Evolutionary conservation across 257 asterid species (phyloP), one percentile per base, ranked within the genome.

Genomic region (Solanum corneliomulleri): DNA sequence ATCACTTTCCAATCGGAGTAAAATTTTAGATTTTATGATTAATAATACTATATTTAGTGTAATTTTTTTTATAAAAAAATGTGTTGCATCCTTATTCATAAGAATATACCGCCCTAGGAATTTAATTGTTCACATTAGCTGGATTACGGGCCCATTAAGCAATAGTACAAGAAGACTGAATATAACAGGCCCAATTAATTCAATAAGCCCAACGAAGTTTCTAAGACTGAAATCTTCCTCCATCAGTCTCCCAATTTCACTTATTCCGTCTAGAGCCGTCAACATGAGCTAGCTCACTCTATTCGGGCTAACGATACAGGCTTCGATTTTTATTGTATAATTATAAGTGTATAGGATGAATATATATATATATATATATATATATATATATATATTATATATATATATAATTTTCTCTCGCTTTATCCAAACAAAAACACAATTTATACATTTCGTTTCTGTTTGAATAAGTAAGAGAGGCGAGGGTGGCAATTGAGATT

Each of bases 271-370:
- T 4, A 4, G 35, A 33, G 35, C 35, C 0, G 35, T 33, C 35
- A 33, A 33, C 0, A 4, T 3, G 0, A 1, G 35, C 1, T 0
- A 33, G 0, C 0, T 4, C 0, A 3, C 0, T 33, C 1, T 0
- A 33, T 33, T 33, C 35, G 0, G 1, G 35, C 1, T 33, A 33
- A 33, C 0, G 0, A 33, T 33, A 33, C 0, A 33, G 0, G 1
- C 0, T 33, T 33, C 1, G 0, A 3, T 33, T 33, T 33, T 33
- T 33, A 33, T 33, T 3, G 1, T 29, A 29, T 29, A 29, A 29
- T 29, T 29, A 29, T 29, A 29, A 29, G 29, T 35, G 0, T 37
- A 6, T 37, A 6, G 0, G 39, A 37, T 0, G 7, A 6, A 35
- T 1, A 37, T 37, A 37, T 5, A 1, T 37, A 0, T 5, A 5